These are phyloP conservation scores for Yarrowia porcina DNA, from an alignment of 805 yeast genomes.

Conservation along the genomic window DNA sequence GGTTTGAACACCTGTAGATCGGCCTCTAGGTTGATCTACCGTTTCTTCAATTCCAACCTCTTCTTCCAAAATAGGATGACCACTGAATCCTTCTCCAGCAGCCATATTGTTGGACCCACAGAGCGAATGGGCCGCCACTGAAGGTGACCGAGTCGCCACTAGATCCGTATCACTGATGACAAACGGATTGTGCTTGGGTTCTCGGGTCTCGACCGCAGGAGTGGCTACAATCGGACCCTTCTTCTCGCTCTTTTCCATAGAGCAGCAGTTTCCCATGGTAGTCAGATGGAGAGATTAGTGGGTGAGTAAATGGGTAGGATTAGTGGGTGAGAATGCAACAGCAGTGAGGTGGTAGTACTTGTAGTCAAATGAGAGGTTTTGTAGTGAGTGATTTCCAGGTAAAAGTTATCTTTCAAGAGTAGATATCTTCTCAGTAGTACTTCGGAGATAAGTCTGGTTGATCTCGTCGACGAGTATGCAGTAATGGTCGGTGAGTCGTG, in stretches of 20 bases:
- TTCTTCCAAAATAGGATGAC: neutral
- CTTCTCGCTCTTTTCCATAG: neutral
- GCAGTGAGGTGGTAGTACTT: too few species aligned
- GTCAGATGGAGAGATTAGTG: too few species aligned
- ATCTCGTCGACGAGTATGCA: too few species aligned
- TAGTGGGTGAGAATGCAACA: too few species aligned
- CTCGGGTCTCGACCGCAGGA: neutral
- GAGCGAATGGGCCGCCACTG: neutral
- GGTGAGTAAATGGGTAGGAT: too few species aligned
- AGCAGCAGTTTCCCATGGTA: constrained; percentile 24
- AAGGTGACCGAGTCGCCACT: constrained; percentile 3
- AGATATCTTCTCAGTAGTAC: too few species aligned
- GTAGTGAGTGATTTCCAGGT: too few species aligned
- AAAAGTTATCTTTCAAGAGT: too few species aligned
- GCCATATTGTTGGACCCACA: neutral
- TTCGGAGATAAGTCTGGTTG: too few species aligned
- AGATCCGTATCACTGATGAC: constrained; percentile 17
- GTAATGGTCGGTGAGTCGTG: too few species aligned
- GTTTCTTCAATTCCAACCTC: neutral
- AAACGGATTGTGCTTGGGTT: constrained; percentile 7
- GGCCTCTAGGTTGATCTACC: neutral
- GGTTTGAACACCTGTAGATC: neutral
- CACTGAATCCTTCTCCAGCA: neutral
- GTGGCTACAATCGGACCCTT: constrained; percentile 16
- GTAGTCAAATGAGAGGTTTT: too few species aligned